A percentile compares a stretch with the other conserved stretches of the same genome.
phyloP scores from a whole-genome alignment of 306 rosid genomes.

The Rosa rugosa region DNA sequence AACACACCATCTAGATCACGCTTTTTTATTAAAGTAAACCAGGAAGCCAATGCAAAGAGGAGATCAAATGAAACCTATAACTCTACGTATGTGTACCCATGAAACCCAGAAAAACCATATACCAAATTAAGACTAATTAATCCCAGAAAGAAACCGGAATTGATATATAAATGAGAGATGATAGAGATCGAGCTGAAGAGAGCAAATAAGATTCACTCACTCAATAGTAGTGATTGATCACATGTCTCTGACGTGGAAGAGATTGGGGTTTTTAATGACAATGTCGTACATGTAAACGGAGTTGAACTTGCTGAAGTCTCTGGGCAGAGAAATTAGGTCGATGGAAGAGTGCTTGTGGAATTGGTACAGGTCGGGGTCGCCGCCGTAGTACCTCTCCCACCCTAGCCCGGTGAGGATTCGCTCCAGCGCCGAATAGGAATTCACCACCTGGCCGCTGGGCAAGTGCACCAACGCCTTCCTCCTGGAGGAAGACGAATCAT shows the following conservation, averaged over 20 bases:
- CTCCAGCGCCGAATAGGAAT: slow-evolving; percentile 65
- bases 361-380: slow-evolving; percentile 77
- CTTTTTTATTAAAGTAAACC: slow-evolving; percentile 15
- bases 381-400: slow-evolving; percentile 94
- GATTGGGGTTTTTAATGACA: slow-evolving; percentile 74
- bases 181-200: not conserved
- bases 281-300: slow-evolving; percentile 90
- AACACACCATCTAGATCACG: slow-evolving; percentile 9
- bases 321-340: slow-evolving; percentile 88
- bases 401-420: slow-evolving; percentile 62
- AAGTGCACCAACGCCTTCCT: slow-evolving; percentile 69
- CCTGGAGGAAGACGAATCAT: slow-evolving; percentile 46
- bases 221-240: slow-evolving; percentile 17
- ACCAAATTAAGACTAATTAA: not conserved
- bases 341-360: slow-evolving; percentile 86
- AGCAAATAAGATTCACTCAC: not conserved
- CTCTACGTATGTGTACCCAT: not conserved
- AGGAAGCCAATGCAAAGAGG: not conserved
- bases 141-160: not conserved
- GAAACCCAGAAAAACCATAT: not conserved
- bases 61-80: not conserved
- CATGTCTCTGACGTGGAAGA: slow-evolving; percentile 83
- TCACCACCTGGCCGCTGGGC: slow-evolving; percentile 60
- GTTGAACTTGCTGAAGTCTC: slow-evolving; percentile 74
- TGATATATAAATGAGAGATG: not conserved